Percentiles rank a stretch among this genome's conserved stretches.
These are phyloP conservation scores for Cetradonia linearis DNA, from an alignment of 495 filamentous ascomycete genomes.

Conservation along the genomic window DNA sequence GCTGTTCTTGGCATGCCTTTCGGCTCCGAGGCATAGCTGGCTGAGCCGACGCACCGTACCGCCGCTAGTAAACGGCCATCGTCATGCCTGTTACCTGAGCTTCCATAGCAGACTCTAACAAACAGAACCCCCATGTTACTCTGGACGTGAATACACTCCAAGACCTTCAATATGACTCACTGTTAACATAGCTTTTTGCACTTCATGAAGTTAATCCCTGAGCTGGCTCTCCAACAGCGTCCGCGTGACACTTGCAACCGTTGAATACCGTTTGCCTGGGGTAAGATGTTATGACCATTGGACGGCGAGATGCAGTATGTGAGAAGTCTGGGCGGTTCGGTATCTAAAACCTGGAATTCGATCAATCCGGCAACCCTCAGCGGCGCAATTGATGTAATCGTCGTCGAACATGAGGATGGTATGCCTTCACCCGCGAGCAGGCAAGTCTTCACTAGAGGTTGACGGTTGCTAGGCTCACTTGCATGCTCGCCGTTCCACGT, in stretches of 20 bases:
- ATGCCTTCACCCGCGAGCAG: constrained; percentile 16
- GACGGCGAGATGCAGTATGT: constrained; percentile 82
- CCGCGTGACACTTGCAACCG: neutral
- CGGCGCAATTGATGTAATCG: constrained; percentile 97
- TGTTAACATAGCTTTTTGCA: neutral
- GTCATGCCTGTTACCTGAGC: neutral
- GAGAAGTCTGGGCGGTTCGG: constrained; percentile 84
- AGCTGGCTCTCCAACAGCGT: neutral
- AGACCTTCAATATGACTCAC: neutral
- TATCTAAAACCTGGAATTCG: constrained; percentile 98
- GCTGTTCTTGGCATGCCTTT: constrained; percentile 6
- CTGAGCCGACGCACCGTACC: neutral
- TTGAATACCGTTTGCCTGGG: neutral
- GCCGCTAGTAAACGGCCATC: constrained; percentile 8
- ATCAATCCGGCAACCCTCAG: constrained; percentile 97
- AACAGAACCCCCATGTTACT: neutral
- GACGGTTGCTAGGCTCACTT: constrained; percentile 42
- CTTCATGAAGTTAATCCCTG: neutral
- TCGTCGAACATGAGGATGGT: constrained; percentile 96
- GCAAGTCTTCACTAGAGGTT: neutral
- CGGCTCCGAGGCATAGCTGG: neutral
- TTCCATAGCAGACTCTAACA: neutral
- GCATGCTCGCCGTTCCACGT: constrained; percentile 97
- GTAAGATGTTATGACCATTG: neutral
- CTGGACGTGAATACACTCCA: neutral